Conservation (phyloP, 2,329 filamentous ascomycete genomes). For the Teratosphaeria zuluensis region DNA sequence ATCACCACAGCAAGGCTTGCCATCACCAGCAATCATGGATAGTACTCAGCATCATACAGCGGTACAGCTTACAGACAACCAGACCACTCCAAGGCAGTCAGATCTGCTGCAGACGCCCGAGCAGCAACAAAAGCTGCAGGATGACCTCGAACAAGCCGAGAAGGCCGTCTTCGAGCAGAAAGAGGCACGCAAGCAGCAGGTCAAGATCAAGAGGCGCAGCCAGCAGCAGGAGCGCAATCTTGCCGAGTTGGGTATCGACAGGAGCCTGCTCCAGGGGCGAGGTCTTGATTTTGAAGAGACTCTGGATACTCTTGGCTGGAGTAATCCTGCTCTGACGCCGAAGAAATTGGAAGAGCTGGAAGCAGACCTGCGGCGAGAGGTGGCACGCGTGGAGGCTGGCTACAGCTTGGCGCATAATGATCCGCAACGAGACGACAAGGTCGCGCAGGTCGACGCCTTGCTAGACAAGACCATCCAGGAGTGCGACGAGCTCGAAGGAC, state of each 20-base stretch:
- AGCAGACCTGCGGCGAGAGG: slow-evolving; percentile 72
- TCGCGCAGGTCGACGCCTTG: slow-evolving; percentile 74
- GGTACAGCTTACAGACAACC: slow-evolving; percentile 16
- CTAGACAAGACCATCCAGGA: slow-evolving; percentile 87
- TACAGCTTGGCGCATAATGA: slow-evolving; percentile 78
- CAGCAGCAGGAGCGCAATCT: slow-evolving; percentile 74
- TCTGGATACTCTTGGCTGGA: slow-evolving; percentile 83
- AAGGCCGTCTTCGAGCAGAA: slow-evolving; percentile 15
- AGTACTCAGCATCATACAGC: slow-evolving; percentile 1
- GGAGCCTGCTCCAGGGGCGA: slow-evolving; percentile 62
- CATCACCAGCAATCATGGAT: slow-evolving; percentile 4
- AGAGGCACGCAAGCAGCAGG: slow-evolving; percentile 17
- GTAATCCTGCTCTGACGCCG: slow-evolving; percentile 63
- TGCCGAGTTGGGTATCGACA: slow-evolving; percentile 66
- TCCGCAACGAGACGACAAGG: slow-evolving; percentile 73
- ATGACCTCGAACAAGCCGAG: slow-evolving; percentile 5
- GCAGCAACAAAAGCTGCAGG: slow-evolving; percentile 11
- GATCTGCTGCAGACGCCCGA: slow-evolving; percentile 16
- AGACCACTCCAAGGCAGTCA: slow-evolving; percentile 1
- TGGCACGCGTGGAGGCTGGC: slow-evolving; percentile 83
- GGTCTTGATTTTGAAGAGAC: slow-evolving; percentile 73
- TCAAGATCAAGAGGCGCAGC: slow-evolving; percentile 46
- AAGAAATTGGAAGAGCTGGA: slow-evolving; percentile 73
- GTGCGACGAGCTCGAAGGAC: slow-evolving; percentile 90
- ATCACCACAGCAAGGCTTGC: neutral